Conservation (phyloP, 768 basidiomycete species). For the Pulveroboletus sp. region DNA sequence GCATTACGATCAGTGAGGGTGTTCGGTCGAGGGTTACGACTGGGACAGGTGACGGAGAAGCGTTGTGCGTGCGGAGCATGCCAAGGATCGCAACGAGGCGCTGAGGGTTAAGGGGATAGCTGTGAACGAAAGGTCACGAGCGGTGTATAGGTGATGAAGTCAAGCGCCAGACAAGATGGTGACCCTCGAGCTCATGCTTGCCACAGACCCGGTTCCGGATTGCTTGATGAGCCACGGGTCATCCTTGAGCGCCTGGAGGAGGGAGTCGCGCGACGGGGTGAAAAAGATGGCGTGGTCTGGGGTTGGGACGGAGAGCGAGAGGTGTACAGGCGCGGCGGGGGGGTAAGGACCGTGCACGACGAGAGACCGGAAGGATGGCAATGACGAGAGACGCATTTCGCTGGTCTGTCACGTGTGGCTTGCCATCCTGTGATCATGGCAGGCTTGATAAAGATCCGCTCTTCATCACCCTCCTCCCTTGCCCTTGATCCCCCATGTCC, state of each 20-base stretch:
- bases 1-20: conserved; percentile 55
- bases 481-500: conserved; percentile 12
- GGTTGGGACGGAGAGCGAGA: conserved; percentile 48
- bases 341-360: conserved; percentile 62
- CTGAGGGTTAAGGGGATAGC: conserved; percentile 60
- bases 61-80: conserved; percentile 37
- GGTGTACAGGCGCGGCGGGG: conserved; percentile 65
- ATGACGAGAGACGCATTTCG: conserved; percentile 35
- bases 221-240: conserved; percentile 42
- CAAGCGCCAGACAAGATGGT: conserved; percentile 50
- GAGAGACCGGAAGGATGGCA: conserved; percentile 58
- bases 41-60: conserved; percentile 16
- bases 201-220: conserved; percentile 37
- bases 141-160: conserved; percentile 1
- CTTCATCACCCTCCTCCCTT: background rate
- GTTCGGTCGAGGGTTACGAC: conserved; percentile 34
- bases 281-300: conserved; percentile 43
- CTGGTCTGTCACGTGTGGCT: conserved; percentile 20
- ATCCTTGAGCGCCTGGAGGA: conserved; percentile 42
- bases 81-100: conserved; percentile 54
- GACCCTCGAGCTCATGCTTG: conserved; percentile 40
- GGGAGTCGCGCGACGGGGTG: conserved; percentile 46
- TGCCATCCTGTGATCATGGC: conserved; percentile 20
- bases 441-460: conserved; percentile 1
- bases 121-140: conserved; percentile 26